These are phyloP conservation scores for Suillus variegatus DNA, from an alignment of 768 basidiomycete species.

Conservation along the genomic window DNA sequence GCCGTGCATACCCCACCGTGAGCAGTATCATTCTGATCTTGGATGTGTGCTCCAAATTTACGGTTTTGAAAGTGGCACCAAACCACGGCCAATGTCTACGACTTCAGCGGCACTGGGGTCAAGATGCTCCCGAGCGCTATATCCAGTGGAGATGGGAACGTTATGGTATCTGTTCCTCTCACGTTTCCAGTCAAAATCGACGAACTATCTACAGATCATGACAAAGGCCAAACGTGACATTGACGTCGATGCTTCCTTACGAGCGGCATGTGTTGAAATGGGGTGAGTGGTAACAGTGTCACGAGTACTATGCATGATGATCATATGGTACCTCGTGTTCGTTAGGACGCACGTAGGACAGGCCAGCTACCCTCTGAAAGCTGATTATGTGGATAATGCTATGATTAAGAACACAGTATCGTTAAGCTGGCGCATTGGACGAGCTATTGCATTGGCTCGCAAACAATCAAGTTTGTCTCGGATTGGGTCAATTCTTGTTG, in stretches of 20 bases:
- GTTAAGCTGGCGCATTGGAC: conserved; percentile 63
- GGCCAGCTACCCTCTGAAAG: conserved; percentile 42
- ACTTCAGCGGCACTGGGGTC: conserved; percentile 24
- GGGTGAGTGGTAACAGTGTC: conserved; percentile 30
- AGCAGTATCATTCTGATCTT: conserved; percentile 15
- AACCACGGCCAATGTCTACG: conserved; percentile 33
- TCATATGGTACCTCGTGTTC: background rate
- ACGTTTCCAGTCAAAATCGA: background rate
- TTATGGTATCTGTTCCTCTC: conserved; percentile 24
- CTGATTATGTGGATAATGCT: conserved; percentile 35
- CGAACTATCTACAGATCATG: conserved; percentile 34
- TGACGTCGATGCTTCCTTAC: conserved; percentile 46
- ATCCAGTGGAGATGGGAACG: conserved; percentile 41
- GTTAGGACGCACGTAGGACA: conserved; percentile 44
- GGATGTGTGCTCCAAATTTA: conserved; percentile 9
- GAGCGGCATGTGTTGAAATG: conserved; percentile 53
- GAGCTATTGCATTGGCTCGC: conserved; percentile 54
- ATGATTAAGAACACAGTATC: conserved; percentile 57
- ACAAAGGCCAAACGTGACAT: conserved; percentile 44
- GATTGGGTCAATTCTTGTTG: conserved; percentile 36
- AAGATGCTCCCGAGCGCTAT: conserved; percentile 36
- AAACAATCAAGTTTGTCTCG: conserved; percentile 44
- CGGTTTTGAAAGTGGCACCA: conserved; percentile 28
- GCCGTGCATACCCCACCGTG: conserved; percentile 37
- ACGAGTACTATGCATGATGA: background rate